Percentiles rank a stretch among this genome's conserved stretches.
Conservation (phyloP, 2,329 filamentous ascomycete species). For the Dendrostoma leiphaemia region DNA sequence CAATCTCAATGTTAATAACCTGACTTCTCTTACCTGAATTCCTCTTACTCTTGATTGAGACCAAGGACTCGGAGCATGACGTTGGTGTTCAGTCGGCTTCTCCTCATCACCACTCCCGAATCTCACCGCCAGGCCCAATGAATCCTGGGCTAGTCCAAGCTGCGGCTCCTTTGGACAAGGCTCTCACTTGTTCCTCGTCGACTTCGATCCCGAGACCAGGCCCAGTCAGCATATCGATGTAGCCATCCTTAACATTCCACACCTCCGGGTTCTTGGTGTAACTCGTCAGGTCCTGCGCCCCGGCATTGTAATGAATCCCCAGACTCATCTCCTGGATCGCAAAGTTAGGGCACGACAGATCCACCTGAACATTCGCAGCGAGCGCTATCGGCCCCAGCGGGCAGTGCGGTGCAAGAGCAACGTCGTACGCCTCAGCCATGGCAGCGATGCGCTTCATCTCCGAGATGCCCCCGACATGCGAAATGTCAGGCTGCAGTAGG, state of each 20-base stretch:
- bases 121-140: conserved; percentile 59
- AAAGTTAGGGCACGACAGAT: conserved; percentile 53
- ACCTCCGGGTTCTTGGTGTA: conserved; percentile 58
- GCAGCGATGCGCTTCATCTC: conserved; percentile 60
- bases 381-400: conserved; percentile 64
- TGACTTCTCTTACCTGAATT: no score
- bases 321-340: conserved; percentile 67
- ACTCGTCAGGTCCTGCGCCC: conserved; percentile 55
- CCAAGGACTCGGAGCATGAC: not conserved
- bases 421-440: conserved; percentile 65
- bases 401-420: conserved; percentile 63
- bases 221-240: conserved; percentile 50
- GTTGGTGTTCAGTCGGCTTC: not conserved
- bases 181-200: conserved; percentile 60
- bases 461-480: conserved; percentile 62
- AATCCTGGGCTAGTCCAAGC: conserved; percentile 62
- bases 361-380: conserved; percentile 62
- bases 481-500: conserved; percentile 63
- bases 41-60: not conserved
- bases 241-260: conserved; percentile 57
- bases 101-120: conserved; percentile 58
- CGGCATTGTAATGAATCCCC: conserved; percentile 67
- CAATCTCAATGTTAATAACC: no score
- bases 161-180: conserved; percentile 45
- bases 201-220: conserved; percentile 60